A percentile compares a stretch with the other conserved stretches of the same genome.
These are phyloP conservation scores for Stylonectria norvegica DNA, from an alignment of 2,329 filamentous ascomycete genomes.

Conservation along the genomic window DNA sequence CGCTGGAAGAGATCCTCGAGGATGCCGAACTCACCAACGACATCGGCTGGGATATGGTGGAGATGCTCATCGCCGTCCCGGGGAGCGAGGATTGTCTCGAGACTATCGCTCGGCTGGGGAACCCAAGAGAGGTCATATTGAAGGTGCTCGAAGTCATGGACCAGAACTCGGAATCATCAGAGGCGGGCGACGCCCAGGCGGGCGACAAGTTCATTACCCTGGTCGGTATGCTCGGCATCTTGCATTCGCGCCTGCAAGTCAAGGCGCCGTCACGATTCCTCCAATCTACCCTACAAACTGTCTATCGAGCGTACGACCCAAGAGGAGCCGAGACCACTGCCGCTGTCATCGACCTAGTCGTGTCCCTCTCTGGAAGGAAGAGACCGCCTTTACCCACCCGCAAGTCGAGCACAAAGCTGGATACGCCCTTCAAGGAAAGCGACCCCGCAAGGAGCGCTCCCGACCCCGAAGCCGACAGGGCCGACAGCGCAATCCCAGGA, in stretches of 20 bases:
- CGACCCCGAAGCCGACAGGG: conserved; percentile 54
- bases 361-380: conserved; percentile 64
- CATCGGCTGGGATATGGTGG: conserved; percentile 81
- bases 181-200: conserved; percentile 34
- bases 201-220: conserved; percentile 62
- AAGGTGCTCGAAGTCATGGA: conserved; percentile 74
- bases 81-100: conserved; percentile 68
- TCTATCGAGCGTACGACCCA: conserved; percentile 62
- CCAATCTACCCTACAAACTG: conserved; percentile 70
- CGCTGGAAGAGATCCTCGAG: conserved; percentile 65
- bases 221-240: conserved; percentile 66
- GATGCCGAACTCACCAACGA: conserved; percentile 67
- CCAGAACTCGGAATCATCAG: conserved; percentile 38
- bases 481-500: conserved; percentile 39
- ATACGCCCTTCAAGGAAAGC: conserved; percentile 53
- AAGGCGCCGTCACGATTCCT: conserved; percentile 76
- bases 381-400: conserved; percentile 60
- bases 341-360: conserved; percentile 66
- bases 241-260: conserved; percentile 72
- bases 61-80: conserved; percentile 66
- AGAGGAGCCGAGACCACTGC: conserved; percentile 65
- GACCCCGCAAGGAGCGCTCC: conserved; percentile 55
- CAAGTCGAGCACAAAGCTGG: conserved; percentile 55
- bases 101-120: conserved; percentile 72
- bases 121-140: conserved; percentile 76